Conservation (phyloP, 768 basidiomycete species). For the Crassisporium funariophilum region DNA sequence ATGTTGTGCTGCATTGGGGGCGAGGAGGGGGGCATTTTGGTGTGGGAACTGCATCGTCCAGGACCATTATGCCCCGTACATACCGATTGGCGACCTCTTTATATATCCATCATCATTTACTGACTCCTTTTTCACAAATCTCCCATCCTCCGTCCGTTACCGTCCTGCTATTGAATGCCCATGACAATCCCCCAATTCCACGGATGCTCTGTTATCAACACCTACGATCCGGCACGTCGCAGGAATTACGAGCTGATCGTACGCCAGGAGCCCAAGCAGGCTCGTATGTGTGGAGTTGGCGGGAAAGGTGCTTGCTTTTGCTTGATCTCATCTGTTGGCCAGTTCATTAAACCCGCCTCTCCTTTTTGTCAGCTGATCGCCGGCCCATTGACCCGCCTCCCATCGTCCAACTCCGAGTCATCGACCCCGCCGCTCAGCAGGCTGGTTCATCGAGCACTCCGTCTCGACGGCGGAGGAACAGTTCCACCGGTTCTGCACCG, state of each 20-base stretch:
- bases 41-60: neutral
- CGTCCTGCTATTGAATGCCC: slow-evolving; percentile 5
- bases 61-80: slow-evolving; percentile 1
- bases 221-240: slow-evolving; percentile 23
- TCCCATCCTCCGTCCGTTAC: slow-evolving; percentile 5
- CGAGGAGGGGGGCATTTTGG: no score
- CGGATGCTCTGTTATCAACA: slow-evolving; percentile 20
- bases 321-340: neutral
- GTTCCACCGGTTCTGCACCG: slow-evolving; percentile 18
- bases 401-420: slow-evolving; percentile 91
- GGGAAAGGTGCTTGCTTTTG: slow-evolving; percentile 54
- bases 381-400: slow-evolving; percentile 96
- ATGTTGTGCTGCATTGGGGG: neutral
- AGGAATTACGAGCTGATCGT: slow-evolving; percentile 87
- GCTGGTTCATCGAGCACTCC: slow-evolving; percentile 4
- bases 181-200: slow-evolving; percentile 27
- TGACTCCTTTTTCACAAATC: neutral
- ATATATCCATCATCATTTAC: slow-evolving; percentile 2
- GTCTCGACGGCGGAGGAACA: slow-evolving; percentile 21
- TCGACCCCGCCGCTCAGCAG: slow-evolving; percentile 53
- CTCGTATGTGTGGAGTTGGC: slow-evolving; percentile 88
- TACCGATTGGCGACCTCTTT: slow-evolving; percentile 3
- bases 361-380: slow-evolving; percentile 69
- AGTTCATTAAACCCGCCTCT: neutral
- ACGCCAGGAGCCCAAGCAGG: slow-evolving; percentile 90